Evolutionary conservation across 352 stramenopile genomes (phyloP), one percentile per base, ranked within the genome.

Genomic region (Phytophthora citricola): DNA sequence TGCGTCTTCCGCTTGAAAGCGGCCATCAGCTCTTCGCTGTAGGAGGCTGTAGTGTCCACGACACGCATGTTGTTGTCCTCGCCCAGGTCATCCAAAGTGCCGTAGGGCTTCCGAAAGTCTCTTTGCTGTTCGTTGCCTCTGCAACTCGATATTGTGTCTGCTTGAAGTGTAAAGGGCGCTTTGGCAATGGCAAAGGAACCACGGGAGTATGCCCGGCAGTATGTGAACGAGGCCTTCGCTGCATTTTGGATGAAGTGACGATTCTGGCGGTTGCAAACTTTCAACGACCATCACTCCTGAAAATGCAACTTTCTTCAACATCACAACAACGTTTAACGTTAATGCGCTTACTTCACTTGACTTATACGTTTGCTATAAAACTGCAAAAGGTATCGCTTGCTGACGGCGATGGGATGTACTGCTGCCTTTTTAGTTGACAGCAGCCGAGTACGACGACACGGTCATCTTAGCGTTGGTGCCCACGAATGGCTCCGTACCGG

Each of bases 1-100:
- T 82, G 79, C 10, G 69, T 65, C 47, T 83, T 88, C 45, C 67
- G 69, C 36, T 81, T 79, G 47, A 82, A 58, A n/a, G 53, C 47
- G n/a, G 39, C 26, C 52, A 69, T 20, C 36, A 73, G 15, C 3
- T 69, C 44, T 11, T 73, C 52, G 20, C 47, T 62, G 52, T 69
- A 59, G 2, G 32, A 69, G 15, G 45, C 39, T 12, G 24, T n/a
- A 26, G 36, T 44, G 39, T 58, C 14, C 9, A 40, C 11, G 14
- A 22, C 49, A 27, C 22, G 17, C 20, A 20, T 7, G 24, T 53
- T 41, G 4, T 58, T 58, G 31, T 49, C 45, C 36, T 56, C 15
- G 12, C 10, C 20, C 34, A 52, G 45, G 4, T 40, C 47, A 22
- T 45, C 46, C 3, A 12, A 6, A 38, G 52, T 47, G 20, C 31